Conservation (phyloP, 306 rosid species). For the Citrullus colocynthis region DNA sequence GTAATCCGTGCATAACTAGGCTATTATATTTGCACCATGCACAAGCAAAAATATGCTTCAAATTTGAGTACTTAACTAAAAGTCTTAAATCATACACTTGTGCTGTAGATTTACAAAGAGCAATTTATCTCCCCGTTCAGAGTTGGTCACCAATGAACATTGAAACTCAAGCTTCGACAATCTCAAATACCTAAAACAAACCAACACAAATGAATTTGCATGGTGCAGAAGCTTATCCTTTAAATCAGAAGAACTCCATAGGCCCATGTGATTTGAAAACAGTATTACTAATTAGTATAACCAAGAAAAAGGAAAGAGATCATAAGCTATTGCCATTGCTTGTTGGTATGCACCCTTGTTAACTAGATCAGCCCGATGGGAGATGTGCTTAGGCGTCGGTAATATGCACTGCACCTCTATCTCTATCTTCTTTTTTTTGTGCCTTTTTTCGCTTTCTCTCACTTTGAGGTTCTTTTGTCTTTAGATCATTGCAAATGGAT, state of each 20-base stretch:
- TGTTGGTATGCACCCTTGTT: neutral
- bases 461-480: constrained; percentile 55
- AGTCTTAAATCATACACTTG: neutral
- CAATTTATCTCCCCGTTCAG: neutral
- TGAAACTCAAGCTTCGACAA: neutral
- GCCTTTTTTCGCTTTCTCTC: constrained; percentile 78
- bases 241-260: neutral
- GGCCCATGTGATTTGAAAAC: neutral
- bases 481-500: constrained; percentile 50
- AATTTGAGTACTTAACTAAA: neutral
- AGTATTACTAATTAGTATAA: neutral
- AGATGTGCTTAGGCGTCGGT: constrained; percentile 11
- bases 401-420: constrained; percentile 26
- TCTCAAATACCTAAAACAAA: neutral
- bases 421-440: constrained; percentile 35
- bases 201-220: neutral
- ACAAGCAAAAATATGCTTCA: neutral
- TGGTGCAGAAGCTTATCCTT: neutral
- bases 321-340: neutral
- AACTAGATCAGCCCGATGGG: neutral
- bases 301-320: neutral
- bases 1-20: neutral
- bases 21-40: neutral
- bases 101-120: neutral
- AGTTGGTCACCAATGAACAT: neutral